Conservation (phyloP, 2,329 filamentous ascomycete species). For the Alternaria novae-zelandiae region DNA sequence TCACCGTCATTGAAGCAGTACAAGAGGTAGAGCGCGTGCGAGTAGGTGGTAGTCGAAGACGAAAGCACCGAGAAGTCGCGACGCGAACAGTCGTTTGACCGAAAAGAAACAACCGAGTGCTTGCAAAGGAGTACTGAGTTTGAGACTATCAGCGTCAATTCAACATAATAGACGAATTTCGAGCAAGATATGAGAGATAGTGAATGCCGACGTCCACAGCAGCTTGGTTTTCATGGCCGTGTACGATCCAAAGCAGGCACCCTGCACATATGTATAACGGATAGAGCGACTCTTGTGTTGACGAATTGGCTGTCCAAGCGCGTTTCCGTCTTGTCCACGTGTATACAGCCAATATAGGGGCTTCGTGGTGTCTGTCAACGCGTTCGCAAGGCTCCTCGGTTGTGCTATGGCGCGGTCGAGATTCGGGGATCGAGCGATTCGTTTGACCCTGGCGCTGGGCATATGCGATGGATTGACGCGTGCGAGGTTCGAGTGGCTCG, state of each 20-base stretch:
- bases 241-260: not conserved
- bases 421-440: not conserved
- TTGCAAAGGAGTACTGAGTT: too few relatives aligned
- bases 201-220: too few relatives aligned
- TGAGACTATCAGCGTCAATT: too few relatives aligned
- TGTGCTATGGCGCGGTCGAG: not conserved
- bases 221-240: not conserved
- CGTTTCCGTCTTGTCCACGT: not conserved
- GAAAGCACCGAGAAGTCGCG: too few relatives aligned
- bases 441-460: not conserved
- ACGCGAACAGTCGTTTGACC: too few relatives aligned
- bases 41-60: too few relatives aligned
- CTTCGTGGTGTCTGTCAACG: not conserved
- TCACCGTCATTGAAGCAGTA: too few relatives aligned
- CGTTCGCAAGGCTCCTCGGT: not conserved
- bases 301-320: not conserved
- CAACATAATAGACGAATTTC: too few relatives aligned
- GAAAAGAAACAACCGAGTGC: too few relatives aligned
- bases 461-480: not conserved
- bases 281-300: not conserved
- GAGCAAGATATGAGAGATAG: too few relatives aligned
- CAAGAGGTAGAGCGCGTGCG: too few relatives aligned
- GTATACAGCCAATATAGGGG: not conserved
- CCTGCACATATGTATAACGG: not conserved
- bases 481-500: not conserved